Conservation (phyloP, 1,139 yeast species). For the Yamadazyma spencermartinsiae region DNA sequence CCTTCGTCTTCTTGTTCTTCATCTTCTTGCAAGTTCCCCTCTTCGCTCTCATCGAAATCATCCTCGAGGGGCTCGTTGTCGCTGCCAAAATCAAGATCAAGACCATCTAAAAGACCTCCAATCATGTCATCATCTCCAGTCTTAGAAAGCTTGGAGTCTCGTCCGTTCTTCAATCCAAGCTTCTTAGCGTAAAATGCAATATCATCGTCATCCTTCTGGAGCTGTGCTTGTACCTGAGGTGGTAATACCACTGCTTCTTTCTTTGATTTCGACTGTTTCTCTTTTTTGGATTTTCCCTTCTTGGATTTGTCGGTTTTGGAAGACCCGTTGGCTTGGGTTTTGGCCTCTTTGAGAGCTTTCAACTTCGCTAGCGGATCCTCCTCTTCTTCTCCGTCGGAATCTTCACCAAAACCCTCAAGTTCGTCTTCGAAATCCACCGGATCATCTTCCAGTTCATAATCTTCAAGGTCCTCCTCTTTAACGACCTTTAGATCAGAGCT, state of each 20-base stretch:
- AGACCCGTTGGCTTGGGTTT: no score
- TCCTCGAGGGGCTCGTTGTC: no score
- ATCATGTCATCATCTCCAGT: constrained; percentile 64
- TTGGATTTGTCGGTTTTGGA: constrained; percentile 1
- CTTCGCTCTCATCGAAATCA: no score
- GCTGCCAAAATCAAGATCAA: constrained; percentile 56
- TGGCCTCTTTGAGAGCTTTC: constrained; percentile 40
- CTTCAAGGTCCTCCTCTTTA: constrained; percentile 24
- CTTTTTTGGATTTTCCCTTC: not conserved
- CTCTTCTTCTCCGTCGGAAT: constrained; percentile 13
- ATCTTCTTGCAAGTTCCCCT: no score
- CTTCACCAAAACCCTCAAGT: constrained; percentile 16
- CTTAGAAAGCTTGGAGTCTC: constrained; percentile 42
- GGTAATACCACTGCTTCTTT: constrained; percentile 17
- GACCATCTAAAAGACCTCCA: constrained; percentile 75
- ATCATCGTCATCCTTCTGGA: constrained; percentile 71
- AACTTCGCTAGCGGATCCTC: constrained; percentile 45
- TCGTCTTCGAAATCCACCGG: constrained; percentile 8
- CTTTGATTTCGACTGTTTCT: constrained; percentile 6
- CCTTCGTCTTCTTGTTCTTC: constrained; percentile 17
- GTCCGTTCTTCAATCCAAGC: constrained; percentile 65
- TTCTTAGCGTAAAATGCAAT: constrained; percentile 81
- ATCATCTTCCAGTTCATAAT: constrained; percentile 8
- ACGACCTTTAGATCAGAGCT: constrained; percentile 23
- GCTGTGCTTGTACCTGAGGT: constrained; percentile 43